Base-by-base conservation (phyloP, 2,329 filamentous ascomycete genomes). In the Microcera coccophila region DNA sequence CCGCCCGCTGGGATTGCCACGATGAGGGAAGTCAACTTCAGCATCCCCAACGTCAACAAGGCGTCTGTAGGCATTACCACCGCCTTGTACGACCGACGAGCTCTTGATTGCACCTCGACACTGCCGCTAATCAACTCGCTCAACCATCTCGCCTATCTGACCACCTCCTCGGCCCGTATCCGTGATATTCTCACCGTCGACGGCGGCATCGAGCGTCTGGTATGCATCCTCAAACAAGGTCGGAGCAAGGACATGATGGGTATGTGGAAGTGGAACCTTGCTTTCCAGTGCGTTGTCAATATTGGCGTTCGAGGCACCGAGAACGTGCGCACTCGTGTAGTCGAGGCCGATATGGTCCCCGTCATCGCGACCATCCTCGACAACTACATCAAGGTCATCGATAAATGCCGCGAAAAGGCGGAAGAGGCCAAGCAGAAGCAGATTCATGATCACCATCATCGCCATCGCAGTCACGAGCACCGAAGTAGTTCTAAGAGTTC, bases 201-300 rank as follows among this genome's bases (percentile, higher is more conserved):
- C 85, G 93, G 93, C 68, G 93, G 93, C 49, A 93, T 98, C 66
- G 93, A 98, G 73, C 77, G 91, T 53, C 75, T 98, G 56, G 88
- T 98, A 64, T 96, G 90, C 78, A 96, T 98, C 62, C 80, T 98
- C 66, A 98, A 98, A 70, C 89, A 95, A 69, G 93, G 93, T 50
- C 80, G 93, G 63, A 96, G 88, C 71, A 94, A 90, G 69, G 91
- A 98, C 65, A 85, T 96, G 83, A 96, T 97, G 91, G 91, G 96
- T 66, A 95, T 95, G 87, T 98, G 93, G 93, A 97, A 97, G 70
- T 98, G 93, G 93, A 98, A 96, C 62, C 78, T 98, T 50, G 93
- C 93, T 40, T 98, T 98, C 67, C 93, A 97, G 69, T 98, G 93
- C 66, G 90, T 97, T 52, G 93, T 98, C 64, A 98, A 98, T 67